Evolutionary conservation across 2,329 filamentous ascomycete species (phyloP), one percentile per base, ranked within the genome.

Genomic region (Xylariaceae sp.): DNA sequence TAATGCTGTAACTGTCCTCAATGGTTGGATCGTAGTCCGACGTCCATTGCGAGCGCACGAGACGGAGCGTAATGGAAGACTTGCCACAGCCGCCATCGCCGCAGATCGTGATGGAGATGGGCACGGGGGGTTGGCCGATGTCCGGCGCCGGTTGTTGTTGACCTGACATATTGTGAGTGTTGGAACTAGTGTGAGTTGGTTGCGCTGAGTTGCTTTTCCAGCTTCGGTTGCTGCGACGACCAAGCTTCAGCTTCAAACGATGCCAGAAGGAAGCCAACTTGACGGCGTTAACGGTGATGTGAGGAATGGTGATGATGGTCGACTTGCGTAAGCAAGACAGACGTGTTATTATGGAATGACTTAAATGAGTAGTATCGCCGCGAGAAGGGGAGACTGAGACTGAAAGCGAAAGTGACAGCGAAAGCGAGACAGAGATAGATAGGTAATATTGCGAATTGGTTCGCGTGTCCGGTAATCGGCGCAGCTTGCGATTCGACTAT

Each of bases 21-120:
- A 90, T 90, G 41, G 88, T 90, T 13, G 88, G 88, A 75, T 90
- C 88, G 74, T 90, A 90, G 73, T 92, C 89, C 68, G 87, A 87
- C 6, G 88, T 93, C 89, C 90, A 94, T 76, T 90, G 85, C 61
- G 86, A 89, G 68, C 88, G 86, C 56, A 94, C 90, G 48, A 94
- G 84, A 55, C 90, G 88, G 61, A 94, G 79, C 13, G 90, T 93
- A 71, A 94, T 92, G 65, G 88, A 91, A 1, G 88, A 92, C 77
- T 94, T 94, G 70, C 88, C 88, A 72, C 88, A 91, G 61, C 90
- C 90, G 69, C 90, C 90, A 72, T 93, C 90, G 71, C 90, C 90
- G 76, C 89, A 93, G 73, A 94, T 90, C 59, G 90, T 93, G 71
- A 93, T 91, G 64, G 86, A 81, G 70, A 88, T 86, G 62, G 83